Percentiles rank a stretch among this genome's conserved stretches.
These are phyloP conservation scores for Diplodia scrobiculata DNA, from an alignment of 2,329 filamentous ascomycete species.

Conservation along the genomic window DNA sequence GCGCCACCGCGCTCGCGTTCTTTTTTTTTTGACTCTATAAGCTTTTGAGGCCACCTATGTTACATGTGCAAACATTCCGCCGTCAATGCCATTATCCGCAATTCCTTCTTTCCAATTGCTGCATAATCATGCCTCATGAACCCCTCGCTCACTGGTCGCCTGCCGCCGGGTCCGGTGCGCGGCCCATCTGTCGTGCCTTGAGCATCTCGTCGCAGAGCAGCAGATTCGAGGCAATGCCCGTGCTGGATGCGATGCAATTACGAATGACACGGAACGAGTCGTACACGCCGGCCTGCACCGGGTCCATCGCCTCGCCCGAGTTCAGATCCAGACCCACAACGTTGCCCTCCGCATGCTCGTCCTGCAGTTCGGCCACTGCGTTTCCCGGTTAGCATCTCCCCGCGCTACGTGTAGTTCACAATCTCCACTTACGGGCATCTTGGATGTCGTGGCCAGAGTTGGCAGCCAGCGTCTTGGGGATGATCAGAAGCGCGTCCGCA, in stretches of 20 bases:
- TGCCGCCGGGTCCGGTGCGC: conserved; percentile 39
- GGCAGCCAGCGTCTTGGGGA: conserved; percentile 94
- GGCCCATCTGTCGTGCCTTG: conserved; percentile 90
- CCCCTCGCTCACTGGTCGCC: conserved; percentile 30
- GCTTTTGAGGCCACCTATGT: conserved; percentile 27
- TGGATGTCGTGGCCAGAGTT: conserved; percentile 97
- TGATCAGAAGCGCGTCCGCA: conserved; percentile 89
- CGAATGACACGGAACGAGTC: conserved; percentile 94
- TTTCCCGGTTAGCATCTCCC: conserved; percentile 22
- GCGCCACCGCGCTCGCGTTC: neutral
- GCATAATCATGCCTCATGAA: conserved; percentile 14
- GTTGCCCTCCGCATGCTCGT: conserved; percentile 81
- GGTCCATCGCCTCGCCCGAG: conserved; percentile 92
- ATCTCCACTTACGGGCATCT: conserved; percentile 72
- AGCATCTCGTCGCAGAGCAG: conserved; percentile 95
- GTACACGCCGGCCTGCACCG: conserved; percentile 85
- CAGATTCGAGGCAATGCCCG: conserved; percentile 92
- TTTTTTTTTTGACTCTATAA: conserved; percentile 20
- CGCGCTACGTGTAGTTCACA: neutral
- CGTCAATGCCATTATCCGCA: conserved; percentile 18
- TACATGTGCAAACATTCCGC: conserved; percentile 21
- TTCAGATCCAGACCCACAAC: conserved; percentile 82
- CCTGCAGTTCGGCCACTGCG: conserved; percentile 79
- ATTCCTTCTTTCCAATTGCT: neutral
- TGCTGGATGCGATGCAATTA: conserved; percentile 90